Evolutionary conservation across 208 protist genomes (phyloP).

Genomic region (Crithidia brevicula): DNA sequence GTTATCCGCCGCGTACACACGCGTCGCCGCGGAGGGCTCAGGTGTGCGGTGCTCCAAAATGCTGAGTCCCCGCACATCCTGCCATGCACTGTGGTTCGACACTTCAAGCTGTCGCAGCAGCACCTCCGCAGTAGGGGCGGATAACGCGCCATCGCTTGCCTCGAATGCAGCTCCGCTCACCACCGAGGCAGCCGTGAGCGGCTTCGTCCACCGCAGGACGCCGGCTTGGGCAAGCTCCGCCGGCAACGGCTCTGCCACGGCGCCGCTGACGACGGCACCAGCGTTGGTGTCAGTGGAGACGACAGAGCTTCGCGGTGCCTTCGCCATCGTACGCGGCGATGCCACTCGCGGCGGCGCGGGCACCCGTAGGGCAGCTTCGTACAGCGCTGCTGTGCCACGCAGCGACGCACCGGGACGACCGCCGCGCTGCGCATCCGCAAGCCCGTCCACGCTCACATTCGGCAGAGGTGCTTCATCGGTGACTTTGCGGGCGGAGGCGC

Average conservation of each 20-base stretch:
- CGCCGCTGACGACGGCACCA: neutral
- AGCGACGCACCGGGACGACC: neutral
- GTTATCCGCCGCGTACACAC: constrained; percentile 25
- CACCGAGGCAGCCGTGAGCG: neutral
- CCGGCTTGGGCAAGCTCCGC: neutral
- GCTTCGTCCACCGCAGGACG: constrained; percentile 21
- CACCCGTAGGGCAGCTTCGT: neutral
- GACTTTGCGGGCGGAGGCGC: neutral
- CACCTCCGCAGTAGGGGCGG: neutral
- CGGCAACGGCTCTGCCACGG: neutral
- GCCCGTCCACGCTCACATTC: neutral
- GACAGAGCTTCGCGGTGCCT: neutral
- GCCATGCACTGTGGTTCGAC: constrained; percentile 17
- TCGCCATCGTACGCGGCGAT: neutral
- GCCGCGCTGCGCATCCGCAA: neutral
- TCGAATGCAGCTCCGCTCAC: neutral
- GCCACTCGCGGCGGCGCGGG: constrained; percentile 1
- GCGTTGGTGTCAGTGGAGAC: neutral
- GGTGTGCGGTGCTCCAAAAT: constrained; percentile 16
- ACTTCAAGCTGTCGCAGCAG: constrained; percentile 13
- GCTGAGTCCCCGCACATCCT: constrained; percentile 11
- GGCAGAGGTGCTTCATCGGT: neutral
- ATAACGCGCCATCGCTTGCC: neutral
- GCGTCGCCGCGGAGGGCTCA: constrained; percentile 10
- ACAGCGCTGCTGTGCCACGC: neutral